Evolutionary conservation across 1,284 basidiomycete genomes (phyloP), one percentile per base, ranked within the genome.

Genomic region (Boletus austroedulis): DNA sequence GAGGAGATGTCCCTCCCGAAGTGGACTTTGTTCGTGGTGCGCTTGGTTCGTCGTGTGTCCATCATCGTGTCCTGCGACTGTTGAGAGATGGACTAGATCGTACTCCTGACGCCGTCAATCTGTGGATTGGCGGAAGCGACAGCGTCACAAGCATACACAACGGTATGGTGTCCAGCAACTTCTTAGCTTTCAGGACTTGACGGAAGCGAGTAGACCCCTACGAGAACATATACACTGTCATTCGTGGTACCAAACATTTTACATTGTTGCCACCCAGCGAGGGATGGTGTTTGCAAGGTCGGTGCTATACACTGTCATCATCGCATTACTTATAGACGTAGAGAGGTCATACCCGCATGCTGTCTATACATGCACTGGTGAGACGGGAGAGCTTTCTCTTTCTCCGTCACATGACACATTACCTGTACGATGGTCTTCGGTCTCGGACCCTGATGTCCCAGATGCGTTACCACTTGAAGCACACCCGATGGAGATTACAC

Each of bases 171-270:
- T 11, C 21, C 10, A 8, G 24, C 8, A 31, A 41, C 53, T 1
- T 43, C 47, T 24, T 17, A 21, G 11, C 19, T 46, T 44, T 19
- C 8, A n/a, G 24, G 14, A 11, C 23, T 60, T 62, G 56, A 71
- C 11, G 28, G 6, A 40, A 40, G 31, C 55, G 23, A 50, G 64
- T 65, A 92, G 92, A 94, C 73, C 92, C 91, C 2, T 96, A 95
- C 67, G 94, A 96, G 75, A 97, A 96, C 70, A 83, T 96, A 52
- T 96, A 96, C 72, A 83, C 87, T 12, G 92, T 97, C 29, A 76
- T 95, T 53, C 82, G 89, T 54, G 94, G 94, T 5, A 75, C 80
- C 43, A 97, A 96, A 68, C 85, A 87, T 32, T 96, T 97, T 67
- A 89, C 87, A 0, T 78, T 97, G 15, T 75, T 95, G 26, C 90